Percentiles rank a stretch among this genome's conserved stretches.
Conservation (phyloP, 495 filamentous ascomycete genomes). For the Massariosphaeria phaeospora region DNA sequence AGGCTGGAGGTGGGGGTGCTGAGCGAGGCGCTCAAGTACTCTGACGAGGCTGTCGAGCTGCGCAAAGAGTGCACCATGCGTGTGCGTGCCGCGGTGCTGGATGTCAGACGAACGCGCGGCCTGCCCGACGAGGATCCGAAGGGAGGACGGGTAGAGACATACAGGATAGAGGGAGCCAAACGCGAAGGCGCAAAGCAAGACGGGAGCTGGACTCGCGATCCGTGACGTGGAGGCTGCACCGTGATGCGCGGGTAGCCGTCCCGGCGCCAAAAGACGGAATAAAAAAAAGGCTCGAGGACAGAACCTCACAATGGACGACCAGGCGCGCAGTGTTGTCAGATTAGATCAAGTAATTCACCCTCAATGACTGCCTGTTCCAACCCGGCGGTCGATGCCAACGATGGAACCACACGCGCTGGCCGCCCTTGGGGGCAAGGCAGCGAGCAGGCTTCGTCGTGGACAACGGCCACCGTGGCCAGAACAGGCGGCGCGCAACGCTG, state of each 20-base stretch:
- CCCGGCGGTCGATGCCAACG: constrained; percentile 6
- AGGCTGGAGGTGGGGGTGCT: constrained; percentile 53
- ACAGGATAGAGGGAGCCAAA: constrained; percentile 50
- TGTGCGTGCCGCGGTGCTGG: constrained; percentile 72
- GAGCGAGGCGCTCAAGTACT: constrained; percentile 63
- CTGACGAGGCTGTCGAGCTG: constrained; percentile 67
- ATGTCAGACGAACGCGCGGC: constrained; percentile 63
- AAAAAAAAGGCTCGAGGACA: background rate
- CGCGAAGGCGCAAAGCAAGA: constrained; percentile 59
- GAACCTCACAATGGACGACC: background rate
- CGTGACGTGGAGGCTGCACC: constrained; percentile 35
- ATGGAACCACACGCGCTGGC: constrained; percentile 23
- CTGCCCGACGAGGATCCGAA: constrained; percentile 76
- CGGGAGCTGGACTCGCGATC: constrained; percentile 60
- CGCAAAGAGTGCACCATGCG: constrained; percentile 76
- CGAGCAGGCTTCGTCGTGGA: constrained; percentile 29
- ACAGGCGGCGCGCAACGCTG: constrained; percentile 16
- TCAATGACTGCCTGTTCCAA: constrained; percentile 26
- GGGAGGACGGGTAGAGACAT: constrained; percentile 59
- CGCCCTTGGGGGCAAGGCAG: background rate
- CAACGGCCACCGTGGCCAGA: constrained; percentile 6
- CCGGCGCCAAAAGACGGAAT: background rate
- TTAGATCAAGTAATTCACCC: constrained; percentile 40
- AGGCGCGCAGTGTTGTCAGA: constrained; percentile 33
- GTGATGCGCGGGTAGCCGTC: background rate